These are phyloP conservation scores for Claviceps spartinae DNA, from an alignment of 2,329 filamentous ascomycete genomes.

Conservation along the genomic window DNA sequence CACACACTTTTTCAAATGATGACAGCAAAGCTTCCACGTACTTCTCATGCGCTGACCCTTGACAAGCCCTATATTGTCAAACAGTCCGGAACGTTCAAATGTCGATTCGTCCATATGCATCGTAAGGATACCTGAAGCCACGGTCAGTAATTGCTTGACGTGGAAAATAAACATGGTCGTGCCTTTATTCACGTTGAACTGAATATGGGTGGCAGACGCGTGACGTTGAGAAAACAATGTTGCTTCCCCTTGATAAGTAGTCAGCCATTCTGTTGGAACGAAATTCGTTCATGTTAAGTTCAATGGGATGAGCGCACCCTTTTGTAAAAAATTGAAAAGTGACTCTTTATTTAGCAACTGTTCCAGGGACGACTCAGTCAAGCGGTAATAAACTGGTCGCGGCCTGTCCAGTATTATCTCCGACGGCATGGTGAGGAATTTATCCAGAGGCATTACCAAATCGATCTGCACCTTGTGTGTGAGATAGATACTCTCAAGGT, in stretches of 20 bases:
- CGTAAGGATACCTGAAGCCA: slow-evolving; percentile 46
- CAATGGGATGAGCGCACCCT: slow-evolving; percentile 36
- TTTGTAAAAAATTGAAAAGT: slow-evolving; percentile 75
- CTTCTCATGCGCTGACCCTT: background rate
- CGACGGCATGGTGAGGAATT: slow-evolving; percentile 39
- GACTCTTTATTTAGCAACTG: slow-evolving; percentile 63
- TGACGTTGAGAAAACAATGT: slow-evolving; percentile 74
- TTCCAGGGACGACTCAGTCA: slow-evolving; percentile 52
- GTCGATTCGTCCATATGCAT: slow-evolving; percentile 69
- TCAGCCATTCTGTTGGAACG: background rate
- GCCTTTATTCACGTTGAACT: slow-evolving; percentile 61
- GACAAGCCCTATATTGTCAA: slow-evolving; percentile 51
- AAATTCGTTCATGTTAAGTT: background rate
- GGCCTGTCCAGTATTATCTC: slow-evolving; percentile 29
- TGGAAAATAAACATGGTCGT: slow-evolving; percentile 8
- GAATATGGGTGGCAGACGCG: slow-evolving; percentile 49
- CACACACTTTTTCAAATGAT: background rate
- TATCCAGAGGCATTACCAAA: slow-evolving; percentile 55
- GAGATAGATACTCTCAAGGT: background rate
- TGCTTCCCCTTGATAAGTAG: slow-evolving; percentile 46
- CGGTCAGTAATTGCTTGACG: background rate
- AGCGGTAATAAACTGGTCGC: slow-evolving; percentile 44
- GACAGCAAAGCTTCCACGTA: background rate
- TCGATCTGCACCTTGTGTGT: slow-evolving; percentile 37
- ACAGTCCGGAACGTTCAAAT: slow-evolving; percentile 71